Conservation (phyloP, 768 basidiomycete genomes). For the Mycena capillaripes region DNA sequence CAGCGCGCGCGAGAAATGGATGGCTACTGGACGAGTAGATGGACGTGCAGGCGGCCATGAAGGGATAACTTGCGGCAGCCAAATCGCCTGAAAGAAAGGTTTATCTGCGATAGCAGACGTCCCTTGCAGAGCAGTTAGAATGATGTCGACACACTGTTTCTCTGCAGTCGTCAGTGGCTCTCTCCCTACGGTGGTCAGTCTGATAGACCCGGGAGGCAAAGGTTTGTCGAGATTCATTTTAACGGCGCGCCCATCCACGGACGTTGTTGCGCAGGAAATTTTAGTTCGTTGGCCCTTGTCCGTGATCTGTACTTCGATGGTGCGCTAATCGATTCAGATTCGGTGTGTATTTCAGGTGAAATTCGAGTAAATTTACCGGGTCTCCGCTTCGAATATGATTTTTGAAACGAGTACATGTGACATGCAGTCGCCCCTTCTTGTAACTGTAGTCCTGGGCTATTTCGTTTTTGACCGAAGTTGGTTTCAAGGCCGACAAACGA, state of each 20-base stretch:
- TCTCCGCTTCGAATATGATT: conserved; percentile 49
- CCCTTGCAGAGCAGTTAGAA: conserved; percentile 47
- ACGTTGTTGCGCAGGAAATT: not conserved
- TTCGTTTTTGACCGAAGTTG: conserved; percentile 61
- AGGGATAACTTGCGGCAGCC: conserved; percentile 42
- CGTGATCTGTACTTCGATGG: not conserved
- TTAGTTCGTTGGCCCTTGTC: not conserved
- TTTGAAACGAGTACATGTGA: conserved; percentile 58
- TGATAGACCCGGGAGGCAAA: conserved; percentile 42
- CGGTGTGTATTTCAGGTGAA: not conserved
- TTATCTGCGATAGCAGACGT: conserved; percentile 42
- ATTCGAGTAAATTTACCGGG: not conserved
- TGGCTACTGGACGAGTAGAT: conserved; percentile 13
- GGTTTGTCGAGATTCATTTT: conserved; percentile 20
- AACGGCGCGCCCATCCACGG: not conserved
- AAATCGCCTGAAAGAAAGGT: conserved; percentile 54
- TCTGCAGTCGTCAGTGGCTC: conserved; percentile 66
- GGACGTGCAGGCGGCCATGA: conserved; percentile 28
- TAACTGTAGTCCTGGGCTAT: conserved; percentile 46
- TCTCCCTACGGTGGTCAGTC: conserved; percentile 61
- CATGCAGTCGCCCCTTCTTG: conserved; percentile 47
- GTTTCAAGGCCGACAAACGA: conserved; percentile 58
- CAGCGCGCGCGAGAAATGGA: conserved; percentile 42
- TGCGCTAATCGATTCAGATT: not conserved
- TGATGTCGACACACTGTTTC: conserved; percentile 38